phyloP scores from a whole-genome alignment of 495 filamentous ascomycete species.

The Podospora comata region DNA sequence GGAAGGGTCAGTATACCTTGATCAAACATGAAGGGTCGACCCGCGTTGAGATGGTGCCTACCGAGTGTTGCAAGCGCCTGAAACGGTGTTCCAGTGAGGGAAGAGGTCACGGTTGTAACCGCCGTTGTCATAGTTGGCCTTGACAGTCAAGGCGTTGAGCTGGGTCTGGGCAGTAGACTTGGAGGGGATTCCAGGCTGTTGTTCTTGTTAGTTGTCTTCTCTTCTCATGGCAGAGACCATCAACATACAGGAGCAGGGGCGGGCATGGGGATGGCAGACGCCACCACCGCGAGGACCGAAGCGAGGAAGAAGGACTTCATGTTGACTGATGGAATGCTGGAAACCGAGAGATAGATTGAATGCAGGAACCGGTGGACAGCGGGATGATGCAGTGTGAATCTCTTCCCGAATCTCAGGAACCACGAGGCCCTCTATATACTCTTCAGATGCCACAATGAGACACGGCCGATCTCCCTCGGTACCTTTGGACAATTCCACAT shows the following conservation, averaged over 20 bases:
- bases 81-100: conserved; percentile 64
- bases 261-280: conserved; percentile 30
- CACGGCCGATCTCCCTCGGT: background rate
- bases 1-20: background rate
- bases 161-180: conserved; percentile 49
- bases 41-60: conserved; percentile 4
- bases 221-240: background rate
- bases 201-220: background rate
- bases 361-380: background rate
- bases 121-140: conserved; percentile 49
- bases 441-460: background rate
- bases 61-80: conserved; percentile 57
- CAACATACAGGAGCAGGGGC: conserved; percentile 21
- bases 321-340: conserved; percentile 11
- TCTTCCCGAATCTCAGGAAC: background rate
- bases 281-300: conserved; percentile 24
- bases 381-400: background rate
- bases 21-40: conserved; percentile 1
- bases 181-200: conserved; percentile 58
- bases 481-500: background rate
- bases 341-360: background rate
- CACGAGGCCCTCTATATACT: background rate
- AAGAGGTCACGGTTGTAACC: conserved; percentile 62
- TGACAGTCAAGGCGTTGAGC: conserved; percentile 54
- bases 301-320: conserved; percentile 30